Evolutionary conservation across 140 eudicot species (phyloP).

Genomic region (Anethum foeniculum): DNA sequence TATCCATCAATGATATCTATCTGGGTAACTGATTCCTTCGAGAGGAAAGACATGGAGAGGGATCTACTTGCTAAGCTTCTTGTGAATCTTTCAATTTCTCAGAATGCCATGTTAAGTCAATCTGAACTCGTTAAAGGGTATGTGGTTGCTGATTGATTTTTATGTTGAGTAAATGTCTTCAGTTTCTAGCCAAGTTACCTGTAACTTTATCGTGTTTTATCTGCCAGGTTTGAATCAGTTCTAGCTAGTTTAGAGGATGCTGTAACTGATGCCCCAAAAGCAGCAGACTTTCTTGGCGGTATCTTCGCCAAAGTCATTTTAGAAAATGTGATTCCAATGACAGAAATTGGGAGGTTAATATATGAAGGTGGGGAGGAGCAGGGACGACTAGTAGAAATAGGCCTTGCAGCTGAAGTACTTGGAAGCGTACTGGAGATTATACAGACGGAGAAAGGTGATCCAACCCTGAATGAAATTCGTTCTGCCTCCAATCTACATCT

Average conservation of each 20-base stretch:
- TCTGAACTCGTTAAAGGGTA: constrained; percentile 80
- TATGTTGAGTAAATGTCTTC: background rate
- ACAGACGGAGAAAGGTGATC: constrained; percentile 58
- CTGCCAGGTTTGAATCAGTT: constrained; percentile 70
- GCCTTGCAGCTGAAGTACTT: constrained; percentile 80
- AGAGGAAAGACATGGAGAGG: constrained; percentile 77
- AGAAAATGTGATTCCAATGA: constrained; percentile 53
- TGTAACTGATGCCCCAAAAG: constrained; percentile 86
- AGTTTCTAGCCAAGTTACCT: background rate
- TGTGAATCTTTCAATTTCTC: constrained; percentile 54
- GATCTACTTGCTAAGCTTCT: constrained; percentile 71
- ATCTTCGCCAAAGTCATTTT: constrained; percentile 48
- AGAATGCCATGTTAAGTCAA: constrained; percentile 40
- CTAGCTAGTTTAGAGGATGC: constrained; percentile 69
- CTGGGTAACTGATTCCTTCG: constrained; percentile 89
- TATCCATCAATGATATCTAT: constrained; percentile 75
- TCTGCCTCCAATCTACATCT: constrained; percentile 36
- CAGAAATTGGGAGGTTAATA: constrained; percentile 52
- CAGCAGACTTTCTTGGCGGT: constrained; percentile 81
- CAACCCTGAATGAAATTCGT: constrained; percentile 41
- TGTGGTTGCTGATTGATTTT: background rate
- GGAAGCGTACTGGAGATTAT: constrained; percentile 66
- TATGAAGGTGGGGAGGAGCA: constrained; percentile 82
- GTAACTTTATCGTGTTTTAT: background rate
- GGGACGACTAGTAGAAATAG: constrained; percentile 61